Percentiles rank a stretch among this genome's conserved stretches.
Evolutionary conservation across 2,329 filamentous ascomycete genomes (phyloP).

Genomic region (Pyrenophora teres): DNA sequence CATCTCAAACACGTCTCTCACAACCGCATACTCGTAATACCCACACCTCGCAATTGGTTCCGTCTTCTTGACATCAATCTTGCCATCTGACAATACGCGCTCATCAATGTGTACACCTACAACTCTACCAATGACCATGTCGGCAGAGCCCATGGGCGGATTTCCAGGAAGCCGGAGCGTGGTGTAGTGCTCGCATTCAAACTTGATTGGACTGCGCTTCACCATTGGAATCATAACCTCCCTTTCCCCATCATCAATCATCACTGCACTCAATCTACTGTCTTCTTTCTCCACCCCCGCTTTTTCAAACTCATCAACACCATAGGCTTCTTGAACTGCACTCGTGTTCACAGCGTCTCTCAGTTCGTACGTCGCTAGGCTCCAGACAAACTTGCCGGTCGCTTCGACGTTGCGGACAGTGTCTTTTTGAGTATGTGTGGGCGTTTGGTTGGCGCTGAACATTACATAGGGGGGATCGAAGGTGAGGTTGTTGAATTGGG

Average conservation of each 20-base stretch:
- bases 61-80: conserved; percentile 61
- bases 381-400: conserved; percentile 64
- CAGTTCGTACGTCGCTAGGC: conserved; percentile 62
- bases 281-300: conserved; percentile 57
- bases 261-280: conserved; percentile 44
- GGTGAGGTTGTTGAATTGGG: conserved; percentile 66
- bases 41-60: conserved; percentile 65
- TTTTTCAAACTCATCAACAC: conserved; percentile 60
- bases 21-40: conserved; percentile 63
- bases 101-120: conserved; percentile 63
- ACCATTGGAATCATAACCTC: conserved; percentile 57
- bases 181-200: conserved; percentile 62
- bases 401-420: conserved; percentile 61
- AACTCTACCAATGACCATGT: conserved; percentile 63
- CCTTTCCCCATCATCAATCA: background rate
- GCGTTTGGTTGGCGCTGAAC: conserved; percentile 64
- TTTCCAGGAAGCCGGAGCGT: conserved; percentile 62
- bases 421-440: conserved; percentile 56
- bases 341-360: conserved; percentile 61
- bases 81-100: conserved; percentile 58
- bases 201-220: conserved; percentile 59
- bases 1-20: conserved; percentile 65
- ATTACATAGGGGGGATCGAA: conserved; percentile 68
- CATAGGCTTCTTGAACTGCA: conserved; percentile 56
- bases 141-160: conserved; percentile 61